phyloP scores from a whole-genome alignment of 1,284 basidiomycete species.

The Schizophyllum commune region DNA sequence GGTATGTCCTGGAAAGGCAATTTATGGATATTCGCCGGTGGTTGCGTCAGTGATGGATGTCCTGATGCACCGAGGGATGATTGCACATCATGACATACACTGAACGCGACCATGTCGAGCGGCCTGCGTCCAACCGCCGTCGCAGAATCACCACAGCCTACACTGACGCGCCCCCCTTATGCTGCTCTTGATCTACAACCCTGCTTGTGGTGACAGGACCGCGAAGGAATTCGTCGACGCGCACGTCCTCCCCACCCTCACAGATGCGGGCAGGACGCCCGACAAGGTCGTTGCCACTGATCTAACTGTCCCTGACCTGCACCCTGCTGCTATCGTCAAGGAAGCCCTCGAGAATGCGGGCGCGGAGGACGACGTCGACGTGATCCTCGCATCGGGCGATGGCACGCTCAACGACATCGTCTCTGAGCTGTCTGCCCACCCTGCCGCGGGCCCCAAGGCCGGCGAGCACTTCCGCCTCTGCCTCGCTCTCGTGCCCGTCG shows the following conservation, averaged over 20 bases:
- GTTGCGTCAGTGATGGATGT: too few relatives aligned
- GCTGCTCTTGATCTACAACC: slow-evolving; percentile 12
- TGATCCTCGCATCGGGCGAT: slow-evolving; percentile 78
- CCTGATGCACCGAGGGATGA: too few relatives aligned
- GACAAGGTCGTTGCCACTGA: slow-evolving; percentile 44
- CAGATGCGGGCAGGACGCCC: slow-evolving; percentile 26
- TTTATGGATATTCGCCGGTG: too few relatives aligned
- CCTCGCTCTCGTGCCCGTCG: slow-evolving; percentile 52
- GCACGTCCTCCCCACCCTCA: slow-evolving; percentile 61
- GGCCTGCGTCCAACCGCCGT: too few relatives aligned
- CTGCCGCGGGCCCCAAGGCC: slow-evolving; percentile 18
- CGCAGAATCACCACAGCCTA: too few relatives aligned
- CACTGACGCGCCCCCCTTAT: neutral
- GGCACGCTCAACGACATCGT: slow-evolving; percentile 88
- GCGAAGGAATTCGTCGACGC: slow-evolving; percentile 40
- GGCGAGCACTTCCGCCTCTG: slow-evolving; percentile 19
- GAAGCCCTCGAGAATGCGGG: neutral
- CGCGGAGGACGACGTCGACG: slow-evolving; percentile 24
- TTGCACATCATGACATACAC: too few relatives aligned
- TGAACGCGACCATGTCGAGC: too few relatives aligned
- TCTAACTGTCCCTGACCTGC: slow-evolving; percentile 37
- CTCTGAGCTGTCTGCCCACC: slow-evolving; percentile 40
- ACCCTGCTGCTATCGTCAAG: neutral
- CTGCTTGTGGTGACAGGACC: slow-evolving; percentile 11
- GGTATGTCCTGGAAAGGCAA: too few relatives aligned